Conservation (phyloP, 257 asterid genomes). For the Solanum virginianum region DNA sequence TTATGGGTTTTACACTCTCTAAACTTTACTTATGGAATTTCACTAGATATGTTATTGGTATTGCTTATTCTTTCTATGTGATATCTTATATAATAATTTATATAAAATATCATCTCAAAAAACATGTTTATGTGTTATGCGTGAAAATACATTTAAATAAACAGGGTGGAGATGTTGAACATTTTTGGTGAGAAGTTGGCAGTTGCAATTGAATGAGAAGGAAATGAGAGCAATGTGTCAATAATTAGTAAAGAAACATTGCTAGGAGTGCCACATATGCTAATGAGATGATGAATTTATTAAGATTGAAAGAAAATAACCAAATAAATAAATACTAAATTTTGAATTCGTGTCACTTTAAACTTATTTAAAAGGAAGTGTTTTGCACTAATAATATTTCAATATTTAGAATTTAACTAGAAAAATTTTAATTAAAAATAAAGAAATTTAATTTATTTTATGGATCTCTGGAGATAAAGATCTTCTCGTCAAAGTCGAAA, state of each 20-base stretch:
- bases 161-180: not conserved
- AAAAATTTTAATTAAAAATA: not conserved
- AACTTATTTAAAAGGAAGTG: too few species aligned
- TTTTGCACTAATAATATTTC: too few species aligned
- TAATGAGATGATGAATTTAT: not conserved
- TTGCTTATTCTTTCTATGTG: too few species aligned
- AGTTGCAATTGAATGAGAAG: not conserved
- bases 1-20: too few species aligned
- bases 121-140: too few species aligned
- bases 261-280: not conserved
- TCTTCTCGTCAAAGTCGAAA: too few species aligned
- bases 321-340: not conserved
- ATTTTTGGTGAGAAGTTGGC: not conserved
- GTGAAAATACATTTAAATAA: not conserved
- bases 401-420: too few species aligned
- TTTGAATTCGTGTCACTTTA: too few species aligned
- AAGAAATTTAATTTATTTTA: not conserved
- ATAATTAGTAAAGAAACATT: not conserved
- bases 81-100: too few species aligned
- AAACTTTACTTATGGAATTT: fast-evolving
- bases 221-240: not conserved
- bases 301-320: not conserved
- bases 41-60: too few species aligned
- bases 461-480: too few species aligned
- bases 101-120: too few species aligned